Evolutionary conservation across 495 filamentous ascomycete species (phyloP).

Genomic region (Monascus purpureus): DNA sequence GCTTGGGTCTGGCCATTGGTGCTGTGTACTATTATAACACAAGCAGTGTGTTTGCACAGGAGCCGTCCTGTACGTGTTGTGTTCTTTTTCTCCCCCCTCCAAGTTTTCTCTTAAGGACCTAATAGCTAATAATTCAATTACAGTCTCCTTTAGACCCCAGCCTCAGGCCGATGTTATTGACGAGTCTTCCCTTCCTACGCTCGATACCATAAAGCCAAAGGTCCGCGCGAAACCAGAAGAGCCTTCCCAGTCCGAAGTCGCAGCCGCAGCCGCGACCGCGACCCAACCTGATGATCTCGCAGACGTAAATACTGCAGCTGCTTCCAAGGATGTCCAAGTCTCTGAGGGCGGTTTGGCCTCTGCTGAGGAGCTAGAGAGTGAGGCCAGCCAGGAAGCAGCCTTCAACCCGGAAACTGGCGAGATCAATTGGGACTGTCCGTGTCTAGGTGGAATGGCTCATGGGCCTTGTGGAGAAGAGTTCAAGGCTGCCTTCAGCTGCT

Average conservation of each 20-base stretch:
- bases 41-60: conserved; percentile 70
- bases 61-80: conserved; percentile 51
- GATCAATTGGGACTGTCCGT: conserved; percentile 99
- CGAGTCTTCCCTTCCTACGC: conserved; percentile 21
- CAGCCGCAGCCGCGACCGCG: conserved; percentile 3
- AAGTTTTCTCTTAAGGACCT: no score
- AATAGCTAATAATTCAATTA: conserved; percentile 1
- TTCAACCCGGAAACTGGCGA: conserved; percentile 98
- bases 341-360: conserved; percentile 11
- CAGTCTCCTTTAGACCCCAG: conserved; percentile 23
- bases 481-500: conserved; percentile 90
- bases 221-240: conserved; percentile 19
- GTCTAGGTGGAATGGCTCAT: conserved; percentile 92
- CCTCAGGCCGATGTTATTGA: conserved; percentile 11
- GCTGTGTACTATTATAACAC: conserved; percentile 92
- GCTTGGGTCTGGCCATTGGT: conserved; percentile 64
- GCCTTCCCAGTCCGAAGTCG: no score
- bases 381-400: conserved; percentile 73
- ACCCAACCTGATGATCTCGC: no score
- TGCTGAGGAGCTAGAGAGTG: conserved; percentile 54
- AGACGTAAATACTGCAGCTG: no score
- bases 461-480: conserved; percentile 95
- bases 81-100: not conserved
- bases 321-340: no score
- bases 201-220: conserved; percentile 33